Evolutionary conservation across 306 rosid genomes (phyloP).

Genomic region (Trifolium subterraneum): DNA sequence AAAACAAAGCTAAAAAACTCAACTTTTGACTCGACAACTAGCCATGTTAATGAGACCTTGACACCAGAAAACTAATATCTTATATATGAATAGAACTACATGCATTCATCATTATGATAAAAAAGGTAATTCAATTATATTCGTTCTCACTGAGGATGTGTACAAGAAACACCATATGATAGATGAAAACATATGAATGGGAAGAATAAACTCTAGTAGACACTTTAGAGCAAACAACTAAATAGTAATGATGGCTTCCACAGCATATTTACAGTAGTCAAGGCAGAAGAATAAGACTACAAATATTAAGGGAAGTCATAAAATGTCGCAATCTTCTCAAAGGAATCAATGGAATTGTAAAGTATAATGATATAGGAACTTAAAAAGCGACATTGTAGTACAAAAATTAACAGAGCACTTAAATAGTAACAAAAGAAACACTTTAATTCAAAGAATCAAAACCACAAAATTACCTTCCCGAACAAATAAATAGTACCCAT

Average conservation of each 20-base stretch:
- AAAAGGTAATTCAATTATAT: constrained; percentile 12
- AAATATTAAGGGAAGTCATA: not conserved
- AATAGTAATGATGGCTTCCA: not conserved
- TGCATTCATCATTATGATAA: not conserved
- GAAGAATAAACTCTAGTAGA: not conserved
- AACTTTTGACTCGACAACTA: constrained; percentile 6
- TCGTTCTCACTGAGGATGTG: not conserved
- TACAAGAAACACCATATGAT: constrained; percentile 3
- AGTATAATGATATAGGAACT: not conserved
- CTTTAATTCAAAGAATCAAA: not conserved
- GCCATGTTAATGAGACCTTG: not conserved
- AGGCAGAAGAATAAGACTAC: not conserved
- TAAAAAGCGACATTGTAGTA: not conserved
- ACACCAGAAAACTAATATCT: not conserved
- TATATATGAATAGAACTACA: not conserved
- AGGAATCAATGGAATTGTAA: constrained; percentile 7
- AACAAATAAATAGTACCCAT: constrained; percentile 83
- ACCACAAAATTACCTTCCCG: constrained; percentile 75
- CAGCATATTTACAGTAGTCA: not conserved
- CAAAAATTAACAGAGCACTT: not conserved
- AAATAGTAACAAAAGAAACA: constrained; percentile 10
- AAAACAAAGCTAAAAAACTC: not conserved
- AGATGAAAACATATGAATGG: not conserved
- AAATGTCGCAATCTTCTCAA: constrained; percentile 10
- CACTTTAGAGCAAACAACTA: constrained; percentile 3